Evolutionary conservation across 768 basidiomycete species (phyloP).

Genomic region (Tricholoma saponaceum): DNA sequence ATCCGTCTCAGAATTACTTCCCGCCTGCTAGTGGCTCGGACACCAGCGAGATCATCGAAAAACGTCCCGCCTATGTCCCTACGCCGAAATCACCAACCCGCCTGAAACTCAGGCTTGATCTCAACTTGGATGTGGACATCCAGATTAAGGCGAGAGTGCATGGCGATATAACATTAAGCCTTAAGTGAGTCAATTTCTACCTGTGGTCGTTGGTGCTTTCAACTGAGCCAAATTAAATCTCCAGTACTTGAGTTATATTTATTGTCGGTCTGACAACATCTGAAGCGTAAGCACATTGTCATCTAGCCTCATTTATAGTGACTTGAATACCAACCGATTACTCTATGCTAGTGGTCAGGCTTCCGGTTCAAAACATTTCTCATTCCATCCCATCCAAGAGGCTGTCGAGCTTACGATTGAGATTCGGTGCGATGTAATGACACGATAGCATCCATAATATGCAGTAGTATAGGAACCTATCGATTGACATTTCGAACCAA

Average conservation of each 20-base stretch:
- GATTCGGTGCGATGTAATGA: too few relatives aligned
- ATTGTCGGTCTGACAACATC: too few relatives aligned
- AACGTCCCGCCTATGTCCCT: not conserved
- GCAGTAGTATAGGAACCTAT: too few relatives aligned
- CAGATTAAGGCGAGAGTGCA: constrained; percentile 29
- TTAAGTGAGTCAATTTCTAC: not conserved
- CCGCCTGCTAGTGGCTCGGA: not conserved
- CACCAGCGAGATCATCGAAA: not conserved
- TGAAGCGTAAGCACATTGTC: not conserved
- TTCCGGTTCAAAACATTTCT: too few relatives aligned
- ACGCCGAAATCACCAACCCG: not conserved
- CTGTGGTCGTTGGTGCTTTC: not conserved
- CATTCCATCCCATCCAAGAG: too few relatives aligned
- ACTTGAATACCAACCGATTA: not conserved
- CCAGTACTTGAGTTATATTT: not conserved
- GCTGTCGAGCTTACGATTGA: too few relatives aligned
- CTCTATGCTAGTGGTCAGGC: too few relatives aligned
- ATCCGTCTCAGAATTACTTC: not conserved
- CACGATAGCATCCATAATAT: too few relatives aligned
- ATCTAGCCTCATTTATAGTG: not conserved
- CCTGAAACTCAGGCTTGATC: constrained; percentile 29
- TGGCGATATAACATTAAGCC: constrained; percentile 27
- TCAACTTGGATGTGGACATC: constrained; percentile 31
- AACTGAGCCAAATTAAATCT: not conserved
- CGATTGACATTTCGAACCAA: too few relatives aligned